Conservation (phyloP, 148 eudicot genomes). For the Suaeda aralocaspica region DNA sequence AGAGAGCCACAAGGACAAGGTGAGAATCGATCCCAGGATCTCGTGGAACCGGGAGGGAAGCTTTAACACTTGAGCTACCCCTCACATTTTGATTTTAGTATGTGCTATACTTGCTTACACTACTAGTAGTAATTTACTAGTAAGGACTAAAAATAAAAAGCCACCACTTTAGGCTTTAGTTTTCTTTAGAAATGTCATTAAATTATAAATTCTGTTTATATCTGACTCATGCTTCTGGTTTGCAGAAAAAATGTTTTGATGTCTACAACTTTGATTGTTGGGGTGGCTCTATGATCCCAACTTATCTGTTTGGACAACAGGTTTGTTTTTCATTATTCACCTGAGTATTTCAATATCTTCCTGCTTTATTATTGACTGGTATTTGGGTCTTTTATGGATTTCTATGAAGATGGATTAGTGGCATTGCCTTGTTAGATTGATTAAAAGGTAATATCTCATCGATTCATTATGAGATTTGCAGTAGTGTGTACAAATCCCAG, state of each 20-base stretch:
- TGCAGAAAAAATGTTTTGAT: constrained; percentile 90
- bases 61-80: too few species aligned
- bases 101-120: not conserved
- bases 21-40: too few species aligned
- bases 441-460: too few species aligned
- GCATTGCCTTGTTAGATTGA: not conserved
- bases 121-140: constrained; percentile 1
- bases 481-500: not conserved
- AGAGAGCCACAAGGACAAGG: too few species aligned
- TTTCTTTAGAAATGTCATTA: not conserved
- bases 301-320: constrained; percentile 79
- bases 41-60: too few species aligned
- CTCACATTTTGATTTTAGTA: not conserved
- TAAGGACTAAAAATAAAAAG: not conserved
- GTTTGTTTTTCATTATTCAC: constrained; percentile 28
- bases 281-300: constrained; percentile 90
- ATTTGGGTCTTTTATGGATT: not conserved
- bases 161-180: not conserved
- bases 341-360: not conserved
- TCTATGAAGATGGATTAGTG: not conserved
- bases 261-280: constrained; percentile 79
- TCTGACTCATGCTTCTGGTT: constrained; percentile 24
- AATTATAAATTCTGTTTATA: constrained; percentile 4
- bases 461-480: too few species aligned
- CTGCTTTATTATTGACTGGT: not conserved